Percentiles rank a stretch among this genome's conserved stretches.
Evolutionary conservation across 768 basidiomycete genomes (phyloP).

Genomic region (Exidia glandulosa): DNA sequence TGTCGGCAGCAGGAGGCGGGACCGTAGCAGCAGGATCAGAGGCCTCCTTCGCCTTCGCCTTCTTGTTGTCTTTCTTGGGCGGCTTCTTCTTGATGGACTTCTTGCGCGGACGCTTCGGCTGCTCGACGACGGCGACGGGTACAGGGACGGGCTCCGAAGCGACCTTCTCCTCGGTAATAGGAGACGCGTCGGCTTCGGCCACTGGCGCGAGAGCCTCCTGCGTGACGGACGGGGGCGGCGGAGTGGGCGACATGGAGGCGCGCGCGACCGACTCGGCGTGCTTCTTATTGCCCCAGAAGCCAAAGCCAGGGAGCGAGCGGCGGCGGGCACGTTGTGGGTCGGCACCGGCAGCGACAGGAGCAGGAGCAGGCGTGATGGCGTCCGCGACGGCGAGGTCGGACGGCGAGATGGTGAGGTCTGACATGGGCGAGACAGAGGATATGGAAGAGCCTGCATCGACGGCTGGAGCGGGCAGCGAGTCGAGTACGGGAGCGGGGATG

Average conservation of each 20-base stretch:
- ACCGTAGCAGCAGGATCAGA: too few relatives aligned
- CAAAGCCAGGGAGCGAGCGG: background rate
- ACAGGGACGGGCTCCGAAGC: background rate
- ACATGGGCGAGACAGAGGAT: too few relatives aligned
- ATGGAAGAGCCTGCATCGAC: too few relatives aligned
- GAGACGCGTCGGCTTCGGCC: background rate
- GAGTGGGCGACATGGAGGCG: background rate
- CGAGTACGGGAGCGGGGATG: background rate
- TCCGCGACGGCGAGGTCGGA: background rate
- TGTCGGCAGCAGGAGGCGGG: too few relatives aligned
- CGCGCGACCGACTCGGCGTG: background rate
- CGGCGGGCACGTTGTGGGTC: background rate
- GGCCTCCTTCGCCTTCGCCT: background rate
- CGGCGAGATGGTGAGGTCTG: background rate
- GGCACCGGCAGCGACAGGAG: background rate
- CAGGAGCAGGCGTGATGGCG: background rate
- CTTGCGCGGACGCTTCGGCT: background rate
- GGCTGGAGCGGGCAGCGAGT: background rate
- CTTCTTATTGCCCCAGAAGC: background rate
- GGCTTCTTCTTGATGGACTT: background rate
- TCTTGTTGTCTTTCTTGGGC: background rate
- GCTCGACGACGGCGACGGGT: background rate
- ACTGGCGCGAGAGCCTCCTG: background rate
- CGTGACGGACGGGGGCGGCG: background rate
- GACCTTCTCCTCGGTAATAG: background rate